Evolutionary conservation across 2,329 filamentous ascomycete genomes (phyloP).

Genomic region (Lecanoromycetidae sp.): DNA sequence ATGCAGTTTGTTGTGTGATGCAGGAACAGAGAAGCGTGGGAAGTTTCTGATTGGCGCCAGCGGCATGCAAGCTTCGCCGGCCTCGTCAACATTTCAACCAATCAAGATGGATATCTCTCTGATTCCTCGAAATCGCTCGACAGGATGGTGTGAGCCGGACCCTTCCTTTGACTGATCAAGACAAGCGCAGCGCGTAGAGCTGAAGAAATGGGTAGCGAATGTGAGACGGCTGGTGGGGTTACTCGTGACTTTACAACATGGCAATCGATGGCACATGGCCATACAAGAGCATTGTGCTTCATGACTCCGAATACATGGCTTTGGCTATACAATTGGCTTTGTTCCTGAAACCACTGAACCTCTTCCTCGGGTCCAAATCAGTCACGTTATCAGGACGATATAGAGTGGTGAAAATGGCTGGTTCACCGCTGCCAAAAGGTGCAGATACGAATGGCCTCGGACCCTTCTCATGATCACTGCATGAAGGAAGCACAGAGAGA

Average conservation of each 20-base stretch:
- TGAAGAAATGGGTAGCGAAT: conserved; percentile 7
- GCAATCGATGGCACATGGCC: conserved; percentile 1
- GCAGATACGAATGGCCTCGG: no score
- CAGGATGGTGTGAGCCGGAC: neutral
- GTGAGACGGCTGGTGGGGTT: neutral
- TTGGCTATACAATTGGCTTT: neutral
- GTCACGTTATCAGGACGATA: conserved; percentile 10
- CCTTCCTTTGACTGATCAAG: neutral
- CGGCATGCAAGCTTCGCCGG: neutral
- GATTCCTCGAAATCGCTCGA: neutral
- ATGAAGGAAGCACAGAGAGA: no score
- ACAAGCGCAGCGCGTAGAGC: conserved; percentile 12
- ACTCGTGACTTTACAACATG: conserved; percentile 1
- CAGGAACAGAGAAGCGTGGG: conserved; percentile 5
- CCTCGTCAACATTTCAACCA: neutral
- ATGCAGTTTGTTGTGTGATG: conserved; percentile 3
- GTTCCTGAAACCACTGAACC: neutral
- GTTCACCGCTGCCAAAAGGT: no score
- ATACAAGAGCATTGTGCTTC: neutral
- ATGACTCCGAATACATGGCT: neutral
- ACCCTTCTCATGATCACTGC: no score
- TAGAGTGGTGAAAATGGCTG: no score
- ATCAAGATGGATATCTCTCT: no score
- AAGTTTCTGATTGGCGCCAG: neutral
- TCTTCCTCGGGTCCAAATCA: conserved; percentile 4